These are phyloP conservation scores for Starmerella etchellsii DNA, from an alignment of 805 yeast species.

Conservation along the genomic window DNA sequence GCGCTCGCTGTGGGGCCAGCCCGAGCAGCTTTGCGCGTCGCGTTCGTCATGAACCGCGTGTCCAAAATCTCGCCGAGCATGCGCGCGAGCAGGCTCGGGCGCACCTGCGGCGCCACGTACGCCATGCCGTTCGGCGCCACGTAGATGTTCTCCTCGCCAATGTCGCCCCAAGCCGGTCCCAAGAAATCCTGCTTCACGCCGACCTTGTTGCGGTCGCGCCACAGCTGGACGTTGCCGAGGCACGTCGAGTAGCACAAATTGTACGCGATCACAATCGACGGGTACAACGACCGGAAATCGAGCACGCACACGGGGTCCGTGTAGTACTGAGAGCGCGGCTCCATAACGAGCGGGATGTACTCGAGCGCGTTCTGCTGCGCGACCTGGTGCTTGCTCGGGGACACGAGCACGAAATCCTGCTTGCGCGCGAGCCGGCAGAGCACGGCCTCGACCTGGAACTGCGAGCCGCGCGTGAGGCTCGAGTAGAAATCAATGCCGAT, in stretches of 20 bases:
- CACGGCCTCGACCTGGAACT: slow-evolving; percentile 82
- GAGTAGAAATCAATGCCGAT: slow-evolving; percentile 86
- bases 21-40: slow-evolving; percentile 32
- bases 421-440: slow-evolving; percentile 60
- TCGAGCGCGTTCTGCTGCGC: slow-evolving; percentile 75
- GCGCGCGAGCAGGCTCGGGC: slow-evolving; percentile 65
- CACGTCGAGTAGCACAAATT: slow-evolving; percentile 50
- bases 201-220: slow-evolving; percentile 26
- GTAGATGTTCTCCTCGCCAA: slow-evolving; percentile 36
- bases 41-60: slow-evolving; percentile 65
- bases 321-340: slow-evolving; percentile 73
- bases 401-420: slow-evolving; percentile 57
- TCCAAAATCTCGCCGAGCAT: slow-evolving; percentile 77
- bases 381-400: slow-evolving; percentile 73
- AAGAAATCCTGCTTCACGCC: slow-evolving; percentile 25
- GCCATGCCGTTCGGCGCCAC: slow-evolving; percentile 81
- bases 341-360: slow-evolving; percentile 83
- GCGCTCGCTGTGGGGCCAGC: slow-evolving; percentile 20
- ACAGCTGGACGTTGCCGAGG: slow-evolving; percentile 27
- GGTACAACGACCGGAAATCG: slow-evolving; percentile 89
- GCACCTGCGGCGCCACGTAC: slow-evolving; percentile 50
- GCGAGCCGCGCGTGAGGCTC: slow-evolving; percentile 82
- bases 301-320: slow-evolving; percentile 81
- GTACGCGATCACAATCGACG: slow-evolving; percentile 82
- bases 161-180: slow-evolving; percentile 34